Evolutionary conservation across 2,329 filamentous ascomycete genomes (phyloP).

Genomic region (Colletotrichum scovillei): DNA sequence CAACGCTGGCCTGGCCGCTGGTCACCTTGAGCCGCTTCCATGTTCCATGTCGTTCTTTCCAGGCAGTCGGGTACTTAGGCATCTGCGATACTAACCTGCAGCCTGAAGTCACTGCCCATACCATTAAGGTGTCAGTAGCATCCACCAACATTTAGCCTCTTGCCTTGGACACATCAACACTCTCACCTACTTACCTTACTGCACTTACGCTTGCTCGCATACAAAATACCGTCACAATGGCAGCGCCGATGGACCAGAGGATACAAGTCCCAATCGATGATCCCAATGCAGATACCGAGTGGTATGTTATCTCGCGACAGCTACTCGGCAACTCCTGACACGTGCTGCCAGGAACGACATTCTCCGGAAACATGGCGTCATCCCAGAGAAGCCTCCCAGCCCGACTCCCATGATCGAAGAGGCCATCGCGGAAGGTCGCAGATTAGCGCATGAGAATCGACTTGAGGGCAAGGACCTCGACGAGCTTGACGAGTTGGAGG

Average conservation of each 20-base stretch:
- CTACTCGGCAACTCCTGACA: constrained; percentile 30
- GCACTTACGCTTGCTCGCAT: not conserved
- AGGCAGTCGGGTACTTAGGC: constrained; percentile 7
- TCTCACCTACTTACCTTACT: not conserved
- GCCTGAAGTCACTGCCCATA: not conserved
- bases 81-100: constrained; percentile 11
- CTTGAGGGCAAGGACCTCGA: constrained; percentile 95
- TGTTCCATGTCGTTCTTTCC: constrained; percentile 10
- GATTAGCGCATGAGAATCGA: constrained; percentile 89
- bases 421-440: constrained; percentile 84
- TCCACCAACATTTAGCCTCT: not conserved
- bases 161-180: not conserved
- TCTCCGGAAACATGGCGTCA: constrained; percentile 93
- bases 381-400: constrained; percentile 96
- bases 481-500: constrained; percentile 92
- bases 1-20: not conserved
- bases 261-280: constrained; percentile 90
- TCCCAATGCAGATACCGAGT: constrained; percentile 98
- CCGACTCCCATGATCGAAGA: constrained; percentile 97
- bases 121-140: not conserved
- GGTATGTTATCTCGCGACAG: constrained; percentile 63
- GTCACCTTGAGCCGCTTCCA: not conserved
- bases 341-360: constrained; percentile 86
- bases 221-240: constrained; percentile 56
- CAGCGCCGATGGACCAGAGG: constrained; percentile 71